phyloP scores from a whole-genome alignment of 1,284 basidiomycete genomes.

The Volvariella volvacea region DNA sequence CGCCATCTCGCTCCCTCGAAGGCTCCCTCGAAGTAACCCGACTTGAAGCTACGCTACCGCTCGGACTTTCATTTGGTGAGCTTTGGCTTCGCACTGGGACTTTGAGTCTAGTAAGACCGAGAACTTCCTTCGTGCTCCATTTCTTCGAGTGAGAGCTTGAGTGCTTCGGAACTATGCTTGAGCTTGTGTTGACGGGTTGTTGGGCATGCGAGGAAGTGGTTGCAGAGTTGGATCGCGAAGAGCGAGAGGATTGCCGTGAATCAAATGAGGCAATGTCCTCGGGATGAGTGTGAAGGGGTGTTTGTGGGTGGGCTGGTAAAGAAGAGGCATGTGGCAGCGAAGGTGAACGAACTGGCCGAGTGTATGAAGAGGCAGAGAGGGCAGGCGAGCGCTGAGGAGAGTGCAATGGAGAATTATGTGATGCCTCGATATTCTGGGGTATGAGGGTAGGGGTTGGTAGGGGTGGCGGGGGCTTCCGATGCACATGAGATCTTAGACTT shows the following conservation, averaged over 20 bases:
- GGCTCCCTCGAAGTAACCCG: slow-evolving; percentile 4
- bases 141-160: background rate
- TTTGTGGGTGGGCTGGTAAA: background rate
- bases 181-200: slow-evolving; percentile 2
- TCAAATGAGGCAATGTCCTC: slow-evolving; percentile 4
- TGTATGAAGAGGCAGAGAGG: no score
- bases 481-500: no score
- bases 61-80: slow-evolving; percentile 6
- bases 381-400: no score
- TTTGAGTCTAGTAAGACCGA: background rate
- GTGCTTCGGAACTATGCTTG: background rate
- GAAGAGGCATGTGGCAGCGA: background rate
- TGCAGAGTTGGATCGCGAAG: background rate
- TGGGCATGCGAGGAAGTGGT: background rate
- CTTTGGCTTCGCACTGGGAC: slow-evolving; percentile 2
- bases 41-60: slow-evolving; percentile 6
- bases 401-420: no score
- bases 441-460: no score
- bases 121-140: no score
- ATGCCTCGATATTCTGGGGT: no score
- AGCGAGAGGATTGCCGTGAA: background rate
- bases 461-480: no score
- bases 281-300: slow-evolving; percentile 9
- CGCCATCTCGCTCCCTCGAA: slow-evolving; percentile 3
- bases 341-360: background rate